A percentile compares a stretch with the other conserved stretches of the same genome.
These are phyloP conservation scores for Babesia caballi DNA, from an alignment of 169 alveolate genomes.

Conservation along the genomic window DNA sequence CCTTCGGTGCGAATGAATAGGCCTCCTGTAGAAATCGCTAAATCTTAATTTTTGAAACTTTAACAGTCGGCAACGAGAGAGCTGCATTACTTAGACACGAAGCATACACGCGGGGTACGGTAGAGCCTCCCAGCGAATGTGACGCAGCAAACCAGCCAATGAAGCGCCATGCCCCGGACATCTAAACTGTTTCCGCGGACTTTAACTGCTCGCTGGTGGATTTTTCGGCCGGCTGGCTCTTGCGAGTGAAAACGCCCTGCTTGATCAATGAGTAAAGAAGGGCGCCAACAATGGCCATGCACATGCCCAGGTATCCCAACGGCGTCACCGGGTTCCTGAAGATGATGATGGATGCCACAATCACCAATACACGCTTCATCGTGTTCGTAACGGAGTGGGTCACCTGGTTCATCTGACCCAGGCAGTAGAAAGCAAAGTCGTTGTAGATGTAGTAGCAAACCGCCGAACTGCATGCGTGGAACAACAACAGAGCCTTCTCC, in stretches of 20 bases:
- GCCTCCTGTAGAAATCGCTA: too few relatives aligned
- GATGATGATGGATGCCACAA: constrained; percentile 71
- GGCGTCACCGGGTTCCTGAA: constrained; percentile 73
- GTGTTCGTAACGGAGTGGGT: constrained; percentile 84
- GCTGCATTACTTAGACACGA: too few relatives aligned
- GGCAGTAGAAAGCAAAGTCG: constrained; percentile 79
- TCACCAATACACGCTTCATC: constrained; percentile 77
- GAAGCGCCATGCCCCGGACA: too few relatives aligned
- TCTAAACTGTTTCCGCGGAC: too few relatives aligned
- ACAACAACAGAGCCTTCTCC: constrained; percentile 1
- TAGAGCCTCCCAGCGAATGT: too few relatives aligned
- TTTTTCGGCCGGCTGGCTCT: neutral
- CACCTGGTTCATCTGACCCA: constrained; percentile 76
- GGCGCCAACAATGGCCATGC: constrained; percentile 79
- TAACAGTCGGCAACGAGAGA: too few relatives aligned
- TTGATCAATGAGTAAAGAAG: constrained; percentile 67
- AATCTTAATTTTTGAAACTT: too few relatives aligned
- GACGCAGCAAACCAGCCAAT: too few relatives aligned
- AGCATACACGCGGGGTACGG: too few relatives aligned
- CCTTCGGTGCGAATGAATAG: too few relatives aligned
- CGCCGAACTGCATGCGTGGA: constrained; percentile 60
- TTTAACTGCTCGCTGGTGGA: too few relatives aligned
- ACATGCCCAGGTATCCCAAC: constrained; percentile 74
- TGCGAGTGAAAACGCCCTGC: constrained; percentile 5
- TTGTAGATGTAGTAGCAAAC: constrained; percentile 78